These are phyloP conservation scores for Mycotypha africana DNA, from an alignment of 371 early-diverging fungal species.

Conservation along the genomic window DNA sequence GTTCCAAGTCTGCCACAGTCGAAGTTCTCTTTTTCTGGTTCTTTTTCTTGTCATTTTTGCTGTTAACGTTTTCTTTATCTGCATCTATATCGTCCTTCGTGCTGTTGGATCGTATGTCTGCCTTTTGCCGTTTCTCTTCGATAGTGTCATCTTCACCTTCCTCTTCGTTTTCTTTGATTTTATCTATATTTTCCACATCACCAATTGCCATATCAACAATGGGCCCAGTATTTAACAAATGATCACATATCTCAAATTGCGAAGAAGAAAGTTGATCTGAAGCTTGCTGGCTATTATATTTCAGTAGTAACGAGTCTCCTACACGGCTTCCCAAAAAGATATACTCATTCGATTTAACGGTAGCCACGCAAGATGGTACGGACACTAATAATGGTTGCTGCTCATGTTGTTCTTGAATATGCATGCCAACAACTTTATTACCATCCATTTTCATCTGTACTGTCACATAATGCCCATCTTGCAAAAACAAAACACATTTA, in stretches of 20 bases:
- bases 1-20: conserved; percentile 58
- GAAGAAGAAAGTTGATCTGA: too few relatives aligned
- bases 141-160: too few relatives aligned
- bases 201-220: conserved; percentile 76
- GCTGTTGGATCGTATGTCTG: too few relatives aligned
- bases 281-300: conserved; percentile 18
- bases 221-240: conserved; percentile 75
- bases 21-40: conserved; percentile 3
- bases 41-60: too few relatives aligned
- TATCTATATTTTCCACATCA: conserved; percentile 41
- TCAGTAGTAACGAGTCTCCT: conserved; percentile 76
- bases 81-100: too few relatives aligned
- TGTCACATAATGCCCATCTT: conserved; percentile 66
- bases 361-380: conserved; percentile 57
- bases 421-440: conserved; percentile 44
- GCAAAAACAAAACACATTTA: conserved; percentile 50
- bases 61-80: neutral
- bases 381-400: conserved; percentile 12
- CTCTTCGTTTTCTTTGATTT: too few relatives aligned
- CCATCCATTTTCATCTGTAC: conserved; percentile 70
- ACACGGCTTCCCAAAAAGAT: conserved; percentile 81
- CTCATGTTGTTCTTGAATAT: conserved; percentile 18
- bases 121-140: conserved; percentile 9
- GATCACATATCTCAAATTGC: conserved; percentile 68
- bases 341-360: conserved; percentile 49